A percentile compares a stretch with the other conserved stretches of the same genome.
These are phyloP conservation scores for Pestalotiopsis fici DNA, from an alignment of 2,329 filamentous ascomycete species.

Conservation along the genomic window DNA sequence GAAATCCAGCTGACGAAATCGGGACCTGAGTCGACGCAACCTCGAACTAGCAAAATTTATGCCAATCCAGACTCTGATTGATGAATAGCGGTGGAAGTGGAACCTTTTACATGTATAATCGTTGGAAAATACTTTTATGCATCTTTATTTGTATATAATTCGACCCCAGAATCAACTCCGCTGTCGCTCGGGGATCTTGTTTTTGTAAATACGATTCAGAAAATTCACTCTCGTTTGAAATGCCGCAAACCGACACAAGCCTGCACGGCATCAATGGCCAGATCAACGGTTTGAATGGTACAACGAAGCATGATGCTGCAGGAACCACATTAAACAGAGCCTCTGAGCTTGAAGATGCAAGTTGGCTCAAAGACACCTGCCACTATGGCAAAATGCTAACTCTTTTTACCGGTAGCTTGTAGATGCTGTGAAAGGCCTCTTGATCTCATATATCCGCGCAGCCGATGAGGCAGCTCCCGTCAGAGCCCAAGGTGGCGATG, in stretches of 20 bases:
- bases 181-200: neutral
- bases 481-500: constrained; percentile 53
- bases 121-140: neutral
- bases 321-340: constrained; percentile 34
- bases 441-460: constrained; percentile 70
- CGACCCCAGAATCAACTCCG: neutral
- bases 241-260: neutral
- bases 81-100: neutral
- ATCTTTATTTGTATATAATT: neutral
- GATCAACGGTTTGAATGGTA: neutral
- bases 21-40: neutral
- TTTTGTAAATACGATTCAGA: neutral
- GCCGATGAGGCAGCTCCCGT: constrained; percentile 63
- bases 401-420: constrained; percentile 56
- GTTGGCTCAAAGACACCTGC: neutral
- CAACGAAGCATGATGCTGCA: neutral
- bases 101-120: neutral
- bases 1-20: constrained; percentile 8
- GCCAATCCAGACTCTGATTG: neutral
- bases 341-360: constrained; percentile 48
- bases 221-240: neutral
- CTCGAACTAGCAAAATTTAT: neutral
- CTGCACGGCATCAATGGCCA: neutral
- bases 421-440: constrained; percentile 64
- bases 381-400: neutral